Base-by-base conservation (phyloP, 768 basidiomycete genomes). In the Russula earlei region DNA sequence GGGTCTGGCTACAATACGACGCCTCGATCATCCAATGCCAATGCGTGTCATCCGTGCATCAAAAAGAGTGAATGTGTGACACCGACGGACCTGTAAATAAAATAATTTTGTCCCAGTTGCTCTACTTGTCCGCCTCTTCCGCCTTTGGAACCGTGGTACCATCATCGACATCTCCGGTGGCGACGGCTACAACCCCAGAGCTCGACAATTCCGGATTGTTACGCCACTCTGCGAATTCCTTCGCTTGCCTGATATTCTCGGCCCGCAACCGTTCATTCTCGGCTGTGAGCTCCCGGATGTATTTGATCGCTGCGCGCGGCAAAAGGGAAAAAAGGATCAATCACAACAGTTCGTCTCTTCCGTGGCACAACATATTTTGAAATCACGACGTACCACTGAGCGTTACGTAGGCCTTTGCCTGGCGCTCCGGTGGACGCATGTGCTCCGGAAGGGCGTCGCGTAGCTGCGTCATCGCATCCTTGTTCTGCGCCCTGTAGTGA, bases 401-500 rank as follows among this genome's bases (percentile, higher is more conserved):
- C 6, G 55, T 56, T 12, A 56, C 55, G 15, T 56, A 59, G 10
- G 58, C 54, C 12, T 56, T 55, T 15, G 58, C 58, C 38, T 59
- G 58, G 7, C 58, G 49, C 49, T 59, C 58, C 8, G 55, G 58
- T 3, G 58, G 58, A 10, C 58, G 55, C 54, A 59, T 57, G 17
- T 50, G 54, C 27, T 59, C 58, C 10, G 58, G 58, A 41, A 59
- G 55, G 24, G 45, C 58, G 19, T 59, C 58, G 29, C 58, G 58
- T 7, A 59, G 49, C 48, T 56, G 54, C n/a, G 48, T 55, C 58
- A 59, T 56, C 37, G 58, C 58, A 36, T 59, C 58, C 49, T 59
- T 59, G 45, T 55, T 59, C 48, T 59, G 58, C 2, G 58, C 58
- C 31, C 58, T 43, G 31, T 59, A 59, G 31, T 59, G 58, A 11